Percentiles rank a stretch among this genome's conserved stretches.
phyloP scores from a whole-genome alignment of 805 yeast species.

The Zygotorulaspora sp. region DNA sequence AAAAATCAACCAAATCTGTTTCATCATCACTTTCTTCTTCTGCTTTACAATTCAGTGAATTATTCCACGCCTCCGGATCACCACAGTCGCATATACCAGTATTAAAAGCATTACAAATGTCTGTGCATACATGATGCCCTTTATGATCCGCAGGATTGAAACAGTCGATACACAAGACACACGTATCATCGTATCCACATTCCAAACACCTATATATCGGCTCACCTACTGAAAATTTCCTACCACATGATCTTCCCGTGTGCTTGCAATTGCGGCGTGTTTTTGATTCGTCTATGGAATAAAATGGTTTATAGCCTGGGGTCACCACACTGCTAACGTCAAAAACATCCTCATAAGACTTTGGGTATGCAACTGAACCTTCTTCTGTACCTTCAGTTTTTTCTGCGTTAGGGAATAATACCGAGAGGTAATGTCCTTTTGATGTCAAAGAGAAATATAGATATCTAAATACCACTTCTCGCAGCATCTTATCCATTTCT shows the following conservation, averaged over 20 bases:
- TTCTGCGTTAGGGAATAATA: conserved; percentile 34
- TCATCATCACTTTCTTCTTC: conserved; percentile 21
- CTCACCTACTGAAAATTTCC: conserved; percentile 55
- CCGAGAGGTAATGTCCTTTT: conserved; percentile 37
- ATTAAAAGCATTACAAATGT: conserved; percentile 43
- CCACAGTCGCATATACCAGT: conserved; percentile 74
- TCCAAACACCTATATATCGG: conserved; percentile 69
- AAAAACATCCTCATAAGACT: conserved; percentile 18
- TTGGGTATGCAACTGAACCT: conserved; percentile 18
- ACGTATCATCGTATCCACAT: conserved; percentile 73
- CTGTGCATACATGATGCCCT: conserved; percentile 58
- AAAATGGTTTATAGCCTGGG: conserved; percentile 16
- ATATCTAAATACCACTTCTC: conserved; percentile 25
- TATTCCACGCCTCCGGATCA: conserved; percentile 60
- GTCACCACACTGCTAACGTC: conserved; percentile 13
- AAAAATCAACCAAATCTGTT: conserved; percentile 11
- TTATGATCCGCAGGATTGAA: conserved; percentile 65
- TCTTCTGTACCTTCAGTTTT: conserved; percentile 5
- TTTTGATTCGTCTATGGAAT: conserved; percentile 15
- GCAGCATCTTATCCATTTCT: conserved; percentile 26
- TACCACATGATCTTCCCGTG: conserved; percentile 63
- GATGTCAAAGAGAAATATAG: conserved; percentile 36
- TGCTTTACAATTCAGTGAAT: conserved; percentile 47
- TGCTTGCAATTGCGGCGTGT: conserved; percentile 37
- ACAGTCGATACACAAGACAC: conserved; percentile 71